A percentile compares a stretch with the other conserved stretches of the same genome.
Evolutionary conservation across 257 asterid species (phyloP).

Genomic region (Leonotis leonurus): DNA sequence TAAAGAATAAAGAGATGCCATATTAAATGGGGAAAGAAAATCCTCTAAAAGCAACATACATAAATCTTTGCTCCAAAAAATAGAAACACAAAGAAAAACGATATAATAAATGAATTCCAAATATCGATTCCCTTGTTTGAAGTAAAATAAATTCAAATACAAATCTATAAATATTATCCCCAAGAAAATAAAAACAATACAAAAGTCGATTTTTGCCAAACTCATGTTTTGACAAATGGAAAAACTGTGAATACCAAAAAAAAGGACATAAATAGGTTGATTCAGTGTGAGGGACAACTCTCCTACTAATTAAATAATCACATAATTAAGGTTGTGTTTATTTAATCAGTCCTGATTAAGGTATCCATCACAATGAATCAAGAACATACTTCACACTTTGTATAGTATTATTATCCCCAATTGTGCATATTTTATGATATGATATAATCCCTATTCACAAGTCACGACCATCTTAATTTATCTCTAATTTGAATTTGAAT

Average conservation of each 20-base stretch:
- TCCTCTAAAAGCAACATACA: no score
- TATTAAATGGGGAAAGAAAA: no score
- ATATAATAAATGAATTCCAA: no score
- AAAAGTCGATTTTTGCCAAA: not conserved
- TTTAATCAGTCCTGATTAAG: not conserved
- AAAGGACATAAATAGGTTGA: conserved; percentile 1
- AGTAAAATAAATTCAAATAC: conserved; percentile 10
- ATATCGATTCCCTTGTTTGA: no score
- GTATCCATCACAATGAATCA: conserved; percentile 25
- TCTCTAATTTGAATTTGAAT: not conserved
- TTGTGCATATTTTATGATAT: conserved; percentile 25
- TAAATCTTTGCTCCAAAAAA: no score
- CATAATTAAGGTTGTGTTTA: not conserved
- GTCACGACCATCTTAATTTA: conserved; percentile 7
- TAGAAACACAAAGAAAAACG: no score
- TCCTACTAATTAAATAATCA: conserved; percentile 4
- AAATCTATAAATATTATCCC: not conserved
- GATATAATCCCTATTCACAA: conserved; percentile 35
- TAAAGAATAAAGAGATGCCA: no score
- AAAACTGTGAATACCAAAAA: not conserved
- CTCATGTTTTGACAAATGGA: not conserved
- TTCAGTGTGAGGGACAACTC: conserved; percentile 22
- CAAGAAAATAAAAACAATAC: not conserved
- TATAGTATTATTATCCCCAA: not conserved
- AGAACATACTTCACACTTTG: not conserved